Conservation (phyloP, 2,329 filamentous ascomycete species). For the Hymenoscyphus linearis region DNA sequence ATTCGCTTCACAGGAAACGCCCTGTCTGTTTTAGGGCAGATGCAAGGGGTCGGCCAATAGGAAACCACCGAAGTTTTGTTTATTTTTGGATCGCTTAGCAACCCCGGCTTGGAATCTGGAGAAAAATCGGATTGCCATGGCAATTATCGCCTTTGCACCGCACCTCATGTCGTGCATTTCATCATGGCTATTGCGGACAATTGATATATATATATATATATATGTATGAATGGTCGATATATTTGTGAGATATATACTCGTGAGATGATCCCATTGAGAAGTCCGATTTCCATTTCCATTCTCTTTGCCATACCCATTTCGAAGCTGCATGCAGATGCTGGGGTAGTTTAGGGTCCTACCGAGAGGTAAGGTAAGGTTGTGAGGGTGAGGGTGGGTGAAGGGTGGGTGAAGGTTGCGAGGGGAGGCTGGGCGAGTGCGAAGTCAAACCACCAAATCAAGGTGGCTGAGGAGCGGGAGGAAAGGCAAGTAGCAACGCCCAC, state of each 20-base stretch:
- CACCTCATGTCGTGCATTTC: not conserved
- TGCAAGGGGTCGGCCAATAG: not conserved
- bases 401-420: not conserved
- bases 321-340: not conserved
- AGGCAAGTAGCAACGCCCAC: not conserved
- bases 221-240: not conserved
- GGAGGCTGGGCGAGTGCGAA: not conserved
- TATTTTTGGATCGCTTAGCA: not conserved
- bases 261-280: not conserved
- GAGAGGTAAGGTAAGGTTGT: not conserved
- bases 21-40: not conserved
- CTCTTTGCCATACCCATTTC: not conserved
- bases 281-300: not conserved
- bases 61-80: not conserved
- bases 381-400: no score
- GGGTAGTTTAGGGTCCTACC: not conserved
- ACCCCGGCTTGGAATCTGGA: not conserved
- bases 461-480: not conserved
- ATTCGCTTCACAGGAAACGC: not conserved
- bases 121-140: not conserved
- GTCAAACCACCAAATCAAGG: not conserved
- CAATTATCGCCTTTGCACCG: not conserved
- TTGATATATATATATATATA: not conserved
- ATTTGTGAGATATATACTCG: not conserved
- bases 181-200: not conserved